These are phyloP conservation scores for Xylaria curta DNA, from an alignment of 495 filamentous ascomycete species.

Conservation along the genomic window DNA sequence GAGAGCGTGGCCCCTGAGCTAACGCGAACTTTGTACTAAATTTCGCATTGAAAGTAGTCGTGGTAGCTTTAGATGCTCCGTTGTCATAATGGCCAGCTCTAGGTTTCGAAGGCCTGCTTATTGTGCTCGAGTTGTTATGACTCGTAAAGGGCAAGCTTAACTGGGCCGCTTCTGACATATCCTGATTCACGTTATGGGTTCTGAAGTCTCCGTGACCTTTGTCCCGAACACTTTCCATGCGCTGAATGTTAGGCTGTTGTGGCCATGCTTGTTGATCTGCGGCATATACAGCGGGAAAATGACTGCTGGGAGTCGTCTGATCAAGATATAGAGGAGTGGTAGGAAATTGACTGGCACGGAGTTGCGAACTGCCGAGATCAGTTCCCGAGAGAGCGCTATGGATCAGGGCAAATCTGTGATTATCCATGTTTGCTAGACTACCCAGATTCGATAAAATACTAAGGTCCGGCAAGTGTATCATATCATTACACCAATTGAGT, in stretches of 20 bases:
- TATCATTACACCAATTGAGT: constrained; percentile 70
- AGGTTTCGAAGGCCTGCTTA: background rate
- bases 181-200: background rate
- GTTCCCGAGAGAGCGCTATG: constrained; percentile 62
- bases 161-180: background rate
- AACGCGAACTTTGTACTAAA: background rate
- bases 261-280: background rate
- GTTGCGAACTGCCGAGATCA: background rate
- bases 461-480: constrained; percentile 70
- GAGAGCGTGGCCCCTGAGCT: background rate
- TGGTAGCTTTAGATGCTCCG: background rate
- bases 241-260: background rate
- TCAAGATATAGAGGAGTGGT: background rate
- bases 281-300: background rate
- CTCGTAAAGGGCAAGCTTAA: background rate
- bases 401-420: constrained; percentile 60
- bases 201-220: background rate
- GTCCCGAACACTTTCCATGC: background rate
- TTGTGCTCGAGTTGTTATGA: background rate
- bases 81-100: background rate
- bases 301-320: background rate
- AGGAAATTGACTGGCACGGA: constrained; percentile 25
- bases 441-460: constrained; percentile 55
- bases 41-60: background rate
- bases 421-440: constrained; percentile 60